Percentiles rank a stretch among this genome's conserved stretches.
Evolutionary conservation across 768 basidiomycete species (phyloP).

Genomic region (Calocybe gangraenosa): DNA sequence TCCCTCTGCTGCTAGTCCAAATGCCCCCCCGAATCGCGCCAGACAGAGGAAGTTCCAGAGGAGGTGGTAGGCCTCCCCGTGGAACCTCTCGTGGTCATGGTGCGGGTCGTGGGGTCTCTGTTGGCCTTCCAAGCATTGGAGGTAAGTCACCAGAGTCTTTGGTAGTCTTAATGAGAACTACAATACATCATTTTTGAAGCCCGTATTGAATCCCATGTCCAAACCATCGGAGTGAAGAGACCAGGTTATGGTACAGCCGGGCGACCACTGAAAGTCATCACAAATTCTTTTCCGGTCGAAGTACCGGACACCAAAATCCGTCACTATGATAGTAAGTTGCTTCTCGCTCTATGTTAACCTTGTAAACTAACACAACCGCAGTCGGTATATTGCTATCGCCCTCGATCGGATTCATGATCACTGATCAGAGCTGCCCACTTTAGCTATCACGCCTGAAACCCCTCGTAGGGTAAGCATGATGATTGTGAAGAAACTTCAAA

Average conservation of each 20-base stretch:
- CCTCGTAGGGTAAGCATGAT: constrained; percentile 65
- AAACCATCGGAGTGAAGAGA: constrained; percentile 29
- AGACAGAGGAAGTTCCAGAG: constrained; percentile 18
- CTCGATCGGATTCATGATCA: neutral
- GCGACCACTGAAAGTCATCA: constrained; percentile 19
- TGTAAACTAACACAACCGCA: constrained; percentile 3
- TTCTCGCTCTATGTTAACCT: neutral
- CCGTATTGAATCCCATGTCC: constrained; percentile 25
- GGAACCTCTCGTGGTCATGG: constrained; percentile 21
- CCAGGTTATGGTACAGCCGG: constrained; percentile 30
- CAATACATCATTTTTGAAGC: constrained; percentile 21
- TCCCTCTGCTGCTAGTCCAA: constrained; percentile 7
- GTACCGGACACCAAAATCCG: constrained; percentile 15
- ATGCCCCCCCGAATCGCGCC: constrained; percentile 16
- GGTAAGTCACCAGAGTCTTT: constrained; percentile 21
- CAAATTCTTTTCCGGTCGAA: constrained; percentile 15
- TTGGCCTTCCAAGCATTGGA: constrained; percentile 25
- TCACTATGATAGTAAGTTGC: constrained; percentile 20
- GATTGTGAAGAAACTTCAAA: constrained; percentile 61
- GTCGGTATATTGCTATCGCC: constrained; percentile 12
- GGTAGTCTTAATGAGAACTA: constrained; percentile 2
- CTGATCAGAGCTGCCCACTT: neutral
- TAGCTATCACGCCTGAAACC: constrained; percentile 19
- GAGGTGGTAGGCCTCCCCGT: constrained; percentile 17
- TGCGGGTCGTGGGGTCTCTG: constrained; percentile 24